Base-by-base conservation (phyloP, 192 early-diverging fungal genomes). In the Coemansia sp. region DNA sequence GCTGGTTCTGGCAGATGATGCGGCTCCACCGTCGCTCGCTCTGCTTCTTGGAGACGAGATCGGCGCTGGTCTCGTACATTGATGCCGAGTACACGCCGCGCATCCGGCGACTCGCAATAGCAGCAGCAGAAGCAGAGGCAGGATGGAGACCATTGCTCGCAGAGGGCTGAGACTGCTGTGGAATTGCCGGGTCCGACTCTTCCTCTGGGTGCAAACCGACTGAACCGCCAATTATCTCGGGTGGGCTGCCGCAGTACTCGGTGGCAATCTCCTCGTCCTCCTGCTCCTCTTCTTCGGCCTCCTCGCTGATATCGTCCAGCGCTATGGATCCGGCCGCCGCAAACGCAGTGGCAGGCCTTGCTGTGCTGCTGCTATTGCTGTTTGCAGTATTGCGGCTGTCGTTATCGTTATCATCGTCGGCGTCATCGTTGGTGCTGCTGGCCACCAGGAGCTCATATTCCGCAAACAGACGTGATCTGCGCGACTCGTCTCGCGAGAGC, bases 371-470 rank as follows among this genome's bases (percentile, higher is more conserved):
- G 26, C 45, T 40, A 11, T 10, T 36, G 52, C 42, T 51, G 10
- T 60, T 52, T 49, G 56, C 62, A 58, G 26, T 54, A 9, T 67
- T 46, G 21, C 64, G 62, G 22, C 47, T 57, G 18, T 60, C 54
- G 13, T 68, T 48, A 15, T n/a, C 65, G 40, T 73, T 68, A 22
- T 73, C 73, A 6, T 74, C 73, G 11, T 74, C 71, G 12, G 68
- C 71, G 9, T 55, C 70, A 0, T 73, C 74, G 15, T 70, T 71
- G 11, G 67, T 62, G 8, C 68, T 73, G 51, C 22, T 42, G 22
- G 61, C 74, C 4, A 82, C 62, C 58, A 82, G 74, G 36, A 68
- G 69, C 68, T 82, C 74, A 62, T 82, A 82, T 41, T 82, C 79
- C 8, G 74, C 74, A 68, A 82, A 82, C 41, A 82, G 62, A 18